Evolutionary conservation across 768 basidiomycete species (phyloP).

Genomic region (Boletus vinaceobasis): DNA sequence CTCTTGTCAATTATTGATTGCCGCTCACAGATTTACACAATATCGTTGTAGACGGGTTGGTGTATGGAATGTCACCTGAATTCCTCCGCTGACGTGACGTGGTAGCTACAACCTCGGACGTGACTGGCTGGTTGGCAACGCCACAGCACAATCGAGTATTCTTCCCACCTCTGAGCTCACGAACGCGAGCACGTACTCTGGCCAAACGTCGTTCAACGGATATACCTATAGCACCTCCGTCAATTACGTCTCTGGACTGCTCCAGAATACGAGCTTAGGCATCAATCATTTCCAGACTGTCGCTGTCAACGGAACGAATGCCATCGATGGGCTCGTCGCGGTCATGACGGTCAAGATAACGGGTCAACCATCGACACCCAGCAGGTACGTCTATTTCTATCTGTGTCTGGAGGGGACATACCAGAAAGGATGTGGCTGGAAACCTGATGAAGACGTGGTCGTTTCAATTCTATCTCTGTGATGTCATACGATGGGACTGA

Average conservation of each 20-base stretch:
- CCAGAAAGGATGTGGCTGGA: background rate
- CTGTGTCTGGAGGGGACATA: background rate
- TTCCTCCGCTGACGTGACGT: background rate
- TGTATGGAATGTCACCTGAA: background rate
- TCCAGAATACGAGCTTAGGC: slow-evolving; percentile 64
- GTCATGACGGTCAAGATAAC: slow-evolving; percentile 71
- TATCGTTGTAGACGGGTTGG: slow-evolving; percentile 68
- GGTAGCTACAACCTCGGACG: slow-evolving; percentile 75
- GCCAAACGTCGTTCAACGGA: slow-evolving; percentile 56
- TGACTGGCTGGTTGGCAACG: slow-evolving; percentile 84
- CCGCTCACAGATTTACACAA: slow-evolving; percentile 52
- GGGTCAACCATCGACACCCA: slow-evolving; percentile 26
- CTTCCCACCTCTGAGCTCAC: slow-evolving; percentile 25
- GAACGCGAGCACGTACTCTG: slow-evolving; percentile 60
- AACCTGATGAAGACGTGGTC: background rate
- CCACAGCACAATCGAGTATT: slow-evolving; percentile 46
- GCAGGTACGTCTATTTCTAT: slow-evolving; percentile 17
- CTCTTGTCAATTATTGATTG: background rate
- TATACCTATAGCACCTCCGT: slow-evolving; percentile 75
- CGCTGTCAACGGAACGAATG: slow-evolving; percentile 45
- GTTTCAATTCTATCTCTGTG: background rate
- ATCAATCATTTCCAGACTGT: slow-evolving; percentile 69
- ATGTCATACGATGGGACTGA: background rate
- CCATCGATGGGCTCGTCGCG: slow-evolving; percentile 81
- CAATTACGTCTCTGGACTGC: slow-evolving; percentile 63